A percentile compares a stretch with the other conserved stretches of the same genome.
Conservation (phyloP, 2,329 filamentous ascomycete species). For the Colletotrichum tropicale region DNA sequence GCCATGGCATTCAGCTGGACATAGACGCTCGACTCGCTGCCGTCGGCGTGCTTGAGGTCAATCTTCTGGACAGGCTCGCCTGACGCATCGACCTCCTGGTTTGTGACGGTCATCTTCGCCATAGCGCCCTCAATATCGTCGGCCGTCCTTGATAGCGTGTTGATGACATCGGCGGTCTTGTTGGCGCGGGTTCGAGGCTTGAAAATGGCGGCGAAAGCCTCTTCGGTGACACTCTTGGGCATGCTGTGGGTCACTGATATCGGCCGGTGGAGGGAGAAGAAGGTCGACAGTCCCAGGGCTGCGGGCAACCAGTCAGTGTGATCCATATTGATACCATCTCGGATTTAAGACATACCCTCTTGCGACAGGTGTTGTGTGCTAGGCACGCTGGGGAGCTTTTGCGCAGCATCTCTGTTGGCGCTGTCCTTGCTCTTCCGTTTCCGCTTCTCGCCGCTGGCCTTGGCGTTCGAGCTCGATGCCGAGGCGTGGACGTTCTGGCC, state of each 20-base stretch:
- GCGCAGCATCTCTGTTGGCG: slow-evolving; percentile 46
- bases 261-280: slow-evolving; percentile 95
- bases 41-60: slow-evolving; percentile 61
- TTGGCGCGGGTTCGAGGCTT: slow-evolving; percentile 54
- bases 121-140: slow-evolving; percentile 64
- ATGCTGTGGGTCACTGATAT: slow-evolving; percentile 87
- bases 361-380: slow-evolving; percentile 75
- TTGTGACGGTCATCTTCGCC: slow-evolving; percentile 53
- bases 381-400: slow-evolving; percentile 74
- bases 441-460: slow-evolving; percentile 55
- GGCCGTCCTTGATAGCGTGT: slow-evolving; percentile 66
- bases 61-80: slow-evolving; percentile 54
- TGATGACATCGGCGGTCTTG: slow-evolving; percentile 66
- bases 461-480: slow-evolving; percentile 45
- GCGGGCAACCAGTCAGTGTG: slow-evolving; percentile 5
- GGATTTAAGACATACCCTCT: slow-evolving; percentile 56
- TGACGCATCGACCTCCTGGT: slow-evolving; percentile 43
- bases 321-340: not conserved
- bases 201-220: slow-evolving; percentile 87
- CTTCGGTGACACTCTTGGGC: slow-evolving; percentile 72
- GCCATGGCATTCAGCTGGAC: slow-evolving; percentile 72
- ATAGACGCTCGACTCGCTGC: slow-evolving; percentile 62
- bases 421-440: slow-evolving; percentile 63
- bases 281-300: slow-evolving; percentile 89
- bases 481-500: slow-evolving; percentile 52